Percentiles rank a stretch among this genome's conserved stretches.
phyloP scores from a whole-genome alignment of 2,329 filamentous ascomycete species.

The Trichoderma arundinaceum region DNA sequence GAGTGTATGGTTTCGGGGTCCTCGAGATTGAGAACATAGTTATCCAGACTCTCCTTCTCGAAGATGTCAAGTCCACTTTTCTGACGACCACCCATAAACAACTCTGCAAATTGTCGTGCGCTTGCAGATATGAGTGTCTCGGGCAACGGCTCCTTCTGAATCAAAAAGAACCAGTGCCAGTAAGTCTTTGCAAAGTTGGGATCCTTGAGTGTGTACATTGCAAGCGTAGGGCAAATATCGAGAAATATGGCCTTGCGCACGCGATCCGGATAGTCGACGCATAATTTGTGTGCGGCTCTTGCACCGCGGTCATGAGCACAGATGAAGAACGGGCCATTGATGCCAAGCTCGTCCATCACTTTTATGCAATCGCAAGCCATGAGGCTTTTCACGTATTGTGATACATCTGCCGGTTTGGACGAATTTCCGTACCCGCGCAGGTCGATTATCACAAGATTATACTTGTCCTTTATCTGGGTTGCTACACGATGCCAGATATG shows the following conservation, averaged over 20 bases:
- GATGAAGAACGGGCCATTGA: constrained; percentile 49
- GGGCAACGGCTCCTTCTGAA: constrained; percentile 57
- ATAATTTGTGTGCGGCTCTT: constrained; percentile 59
- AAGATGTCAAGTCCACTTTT: constrained; percentile 33
- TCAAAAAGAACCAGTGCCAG: constrained; percentile 65
- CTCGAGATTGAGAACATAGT: constrained; percentile 50
- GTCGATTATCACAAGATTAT: constrained; percentile 53
- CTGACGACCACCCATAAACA: constrained; percentile 48
- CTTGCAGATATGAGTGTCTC: constrained; percentile 52
- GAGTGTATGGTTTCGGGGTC: constrained; percentile 51
- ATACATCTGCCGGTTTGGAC: constrained; percentile 49
- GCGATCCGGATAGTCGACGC: constrained; percentile 51
- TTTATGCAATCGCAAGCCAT: constrained; percentile 55
- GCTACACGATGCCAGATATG: constrained; percentile 58
- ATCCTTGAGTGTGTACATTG: constrained; percentile 56
- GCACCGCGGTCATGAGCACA: constrained; percentile 64
- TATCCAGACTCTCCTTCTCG: constrained; percentile 43
- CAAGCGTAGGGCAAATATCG: constrained; percentile 61
- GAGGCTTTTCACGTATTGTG: constrained; percentile 52
- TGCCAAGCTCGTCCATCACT: constrained; percentile 53
- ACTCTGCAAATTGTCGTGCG: constrained; percentile 49
- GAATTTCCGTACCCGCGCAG: constrained; percentile 59
- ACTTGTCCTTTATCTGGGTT: constrained; percentile 46
- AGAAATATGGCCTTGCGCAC: constrained; percentile 53
- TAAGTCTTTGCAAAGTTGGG: constrained; percentile 54